Evolutionary conservation across 306 rosid species (phyloP).

Genomic region (Rubus parviflorus): DNA sequence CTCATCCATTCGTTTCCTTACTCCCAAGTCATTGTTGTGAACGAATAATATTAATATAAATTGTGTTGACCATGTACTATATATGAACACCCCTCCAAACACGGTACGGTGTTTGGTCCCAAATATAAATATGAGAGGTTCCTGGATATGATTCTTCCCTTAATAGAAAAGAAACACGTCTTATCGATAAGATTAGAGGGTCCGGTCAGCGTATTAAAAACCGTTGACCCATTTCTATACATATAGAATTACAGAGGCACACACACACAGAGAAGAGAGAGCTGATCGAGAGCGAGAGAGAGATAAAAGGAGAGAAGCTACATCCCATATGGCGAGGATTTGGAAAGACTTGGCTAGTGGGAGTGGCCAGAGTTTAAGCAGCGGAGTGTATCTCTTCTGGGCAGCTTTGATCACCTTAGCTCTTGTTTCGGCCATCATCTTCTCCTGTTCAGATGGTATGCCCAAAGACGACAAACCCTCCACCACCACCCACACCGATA

Average conservation of each 20-base stretch:
- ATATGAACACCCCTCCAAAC: not conserved
- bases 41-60: not conserved
- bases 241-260: not conserved
- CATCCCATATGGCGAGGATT: slow-evolving; percentile 46
- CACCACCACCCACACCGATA: slow-evolving; percentile 16
- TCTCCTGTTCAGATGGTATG: slow-evolving; percentile 66
- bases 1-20: not conserved
- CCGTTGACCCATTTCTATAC: not conserved
- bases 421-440: slow-evolving; percentile 47
- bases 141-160: not conserved
- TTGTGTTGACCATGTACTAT: not conserved
- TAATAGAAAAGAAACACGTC: not conserved
- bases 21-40: not conserved
- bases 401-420: slow-evolving; percentile 38
- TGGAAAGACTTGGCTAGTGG: slow-evolving; percentile 39
- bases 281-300: not conserved
- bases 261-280: not conserved
- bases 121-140: not conserved
- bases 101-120: not conserved
- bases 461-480: slow-evolving; percentile 47
- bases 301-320: not conserved
- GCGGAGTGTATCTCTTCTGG: slow-evolving; percentile 38
- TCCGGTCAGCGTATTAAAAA: not conserved
- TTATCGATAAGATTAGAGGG: not conserved
- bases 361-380: slow-evolving; percentile 33